phyloP scores from a whole-genome alignment of 139 green algal species.

The Tetraselmis striata region DNA sequence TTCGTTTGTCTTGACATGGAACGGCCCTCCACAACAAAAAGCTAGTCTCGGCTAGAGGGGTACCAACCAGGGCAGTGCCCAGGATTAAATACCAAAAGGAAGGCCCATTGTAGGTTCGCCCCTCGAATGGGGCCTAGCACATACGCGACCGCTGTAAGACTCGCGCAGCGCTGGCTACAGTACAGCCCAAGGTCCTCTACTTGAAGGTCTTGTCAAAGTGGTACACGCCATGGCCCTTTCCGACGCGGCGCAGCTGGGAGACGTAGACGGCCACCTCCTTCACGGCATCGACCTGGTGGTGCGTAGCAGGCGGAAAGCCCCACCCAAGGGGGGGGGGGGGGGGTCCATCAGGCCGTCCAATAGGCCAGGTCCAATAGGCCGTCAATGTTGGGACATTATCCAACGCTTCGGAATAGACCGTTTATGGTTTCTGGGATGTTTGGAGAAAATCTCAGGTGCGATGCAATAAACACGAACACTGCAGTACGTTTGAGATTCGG shows the following conservation, averaged over 20 bases:
- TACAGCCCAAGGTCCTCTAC: neutral
- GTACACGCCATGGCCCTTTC: slow-evolving; percentile 83
- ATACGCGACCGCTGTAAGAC: neutral
- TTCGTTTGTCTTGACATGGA: no score
- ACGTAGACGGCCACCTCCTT: slow-evolving; percentile 82
- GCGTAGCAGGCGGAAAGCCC: neutral
- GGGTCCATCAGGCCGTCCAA: no score
- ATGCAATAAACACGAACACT: neutral
- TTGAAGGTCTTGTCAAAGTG: slow-evolving; percentile 41
- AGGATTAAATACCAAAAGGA: neutral
- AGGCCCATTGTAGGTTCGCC: neutral
- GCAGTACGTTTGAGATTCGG: no score
- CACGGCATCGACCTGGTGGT: slow-evolving; percentile 48
- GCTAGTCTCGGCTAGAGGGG: neutral
- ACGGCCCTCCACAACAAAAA: neutral
- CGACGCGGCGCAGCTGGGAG: slow-evolving; percentile 79
- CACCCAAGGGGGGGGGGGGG: no score
- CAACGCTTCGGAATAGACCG: neutral
- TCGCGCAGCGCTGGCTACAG: neutral
- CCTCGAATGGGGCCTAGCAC: no score
- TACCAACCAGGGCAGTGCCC: neutral
- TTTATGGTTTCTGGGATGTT: no score
- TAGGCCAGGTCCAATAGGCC: no score
- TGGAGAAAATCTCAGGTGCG: no score
- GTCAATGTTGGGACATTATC: no score